Base-by-base conservation (phyloP, 1,139 yeast species). In the Lodderomyces metapsilosis region DNA sequence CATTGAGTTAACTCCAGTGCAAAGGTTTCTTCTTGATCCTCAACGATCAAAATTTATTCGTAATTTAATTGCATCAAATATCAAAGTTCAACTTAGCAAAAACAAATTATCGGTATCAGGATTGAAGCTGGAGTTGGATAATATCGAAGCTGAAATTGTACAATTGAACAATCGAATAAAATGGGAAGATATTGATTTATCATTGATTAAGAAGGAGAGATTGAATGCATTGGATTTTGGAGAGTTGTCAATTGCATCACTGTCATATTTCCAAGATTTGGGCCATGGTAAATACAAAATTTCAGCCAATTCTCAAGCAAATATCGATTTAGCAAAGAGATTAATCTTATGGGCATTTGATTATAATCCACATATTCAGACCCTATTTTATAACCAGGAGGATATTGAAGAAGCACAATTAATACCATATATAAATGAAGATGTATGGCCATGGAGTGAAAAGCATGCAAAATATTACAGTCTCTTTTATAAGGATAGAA, bases 1-100 rank as follows among this genome's bases (percentile, higher is more conserved):
- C 15, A n/a, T 41, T 12, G 25, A n/a, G n/a, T 30, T 45, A 13
- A 39, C 24, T 22, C 42, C 40, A 10, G 31, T 71, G 16, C 82
- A 80, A 37, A 51, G 77, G 43, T 78, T 78, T 46, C 57, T 80
- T 18, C 51, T 80, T 4, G 39, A 37, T 4, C 37, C 41, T 7
- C 24, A 21, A 13, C 34, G 41, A 28, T 41, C 48, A 1, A 16
- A 13, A 9, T 12, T 41, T 9, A 16, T 42, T 3, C 24, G 24
- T 13, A 35, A 37, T 24, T n/a, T 37, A n/a, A 33, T 39, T 23
- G 22, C 36, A 20, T 27, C 25, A n/a, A 36, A 43, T 12, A 34
- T 42, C 3, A 39, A 35, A 12, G 33, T 21, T 1, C 17, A 36
- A 10, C 18, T 43, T 10, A 13, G 10, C 11, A 21, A 17, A 11